Evolutionary conservation across 768 basidiomycete species (phyloP).

Genomic region (Lactifluus pinguis): DNA sequence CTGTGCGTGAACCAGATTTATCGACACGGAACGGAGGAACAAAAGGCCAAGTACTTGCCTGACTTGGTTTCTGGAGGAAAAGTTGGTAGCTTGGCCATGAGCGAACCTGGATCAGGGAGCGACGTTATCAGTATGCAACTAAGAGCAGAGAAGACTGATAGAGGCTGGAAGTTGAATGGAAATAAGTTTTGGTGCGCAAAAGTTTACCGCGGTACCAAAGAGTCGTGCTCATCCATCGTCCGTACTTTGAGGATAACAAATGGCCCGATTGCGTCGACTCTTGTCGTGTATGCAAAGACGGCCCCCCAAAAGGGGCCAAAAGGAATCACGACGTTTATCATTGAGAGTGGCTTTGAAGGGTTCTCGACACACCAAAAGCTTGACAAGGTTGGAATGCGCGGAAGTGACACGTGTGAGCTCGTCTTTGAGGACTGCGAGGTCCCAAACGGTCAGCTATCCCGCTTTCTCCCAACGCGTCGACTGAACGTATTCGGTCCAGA

Average conservation of each 20-base stretch:
- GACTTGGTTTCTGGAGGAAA: conserved; percentile 72
- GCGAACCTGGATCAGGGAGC: conserved; percentile 84
- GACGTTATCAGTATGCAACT: conserved; percentile 94
- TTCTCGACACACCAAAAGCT: conserved; percentile 87
- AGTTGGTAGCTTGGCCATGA: conserved; percentile 91
- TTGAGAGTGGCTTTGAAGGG: conserved; percentile 74
- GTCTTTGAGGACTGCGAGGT: conserved; percentile 88
- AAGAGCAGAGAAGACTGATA: conserved; percentile 66
- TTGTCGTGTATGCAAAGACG: conserved; percentile 91
- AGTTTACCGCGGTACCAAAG: neutral
- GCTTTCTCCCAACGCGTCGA: conserved; percentile 1
- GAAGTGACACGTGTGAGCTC: conserved; percentile 89
- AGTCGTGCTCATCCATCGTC: neutral
- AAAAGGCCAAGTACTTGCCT: conserved; percentile 79
- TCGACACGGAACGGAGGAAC: conserved; percentile 72
- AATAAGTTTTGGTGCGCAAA: conserved; percentile 81
- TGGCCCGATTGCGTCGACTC: conserved; percentile 82
- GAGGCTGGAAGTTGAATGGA: conserved; percentile 76
- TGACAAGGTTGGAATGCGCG: conserved; percentile 96
- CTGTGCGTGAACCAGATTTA: conserved; percentile 69
- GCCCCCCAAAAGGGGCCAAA: conserved; percentile 67
- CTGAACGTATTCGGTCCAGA: conserved; percentile 32
- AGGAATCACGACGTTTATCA: conserved; percentile 87
- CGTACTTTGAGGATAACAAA: conserved; percentile 73
- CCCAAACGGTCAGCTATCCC: conserved; percentile 54